Conservation (phyloP, 2,329 filamentous ascomycete genomes). For the Lecanicillium sp. region DNA sequence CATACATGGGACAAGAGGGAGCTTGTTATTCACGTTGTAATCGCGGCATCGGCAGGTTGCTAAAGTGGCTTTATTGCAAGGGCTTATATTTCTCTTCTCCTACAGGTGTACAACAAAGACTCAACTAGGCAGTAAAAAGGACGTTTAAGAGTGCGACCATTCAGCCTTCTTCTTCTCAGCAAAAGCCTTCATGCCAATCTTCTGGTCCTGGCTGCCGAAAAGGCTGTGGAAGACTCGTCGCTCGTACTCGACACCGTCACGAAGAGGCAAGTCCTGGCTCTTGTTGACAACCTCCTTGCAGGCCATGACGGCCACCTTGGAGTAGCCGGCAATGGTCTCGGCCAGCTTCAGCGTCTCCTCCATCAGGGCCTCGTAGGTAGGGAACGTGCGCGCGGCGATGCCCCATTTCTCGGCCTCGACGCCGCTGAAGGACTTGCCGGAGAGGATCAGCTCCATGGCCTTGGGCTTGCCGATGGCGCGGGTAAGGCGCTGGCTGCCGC, state of each 20-base stretch:
- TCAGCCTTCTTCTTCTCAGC: constrained; percentile 88
- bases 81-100: too few relatives aligned
- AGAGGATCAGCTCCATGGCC: constrained; percentile 88
- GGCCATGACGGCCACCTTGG: constrained; percentile 77
- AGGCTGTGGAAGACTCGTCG: constrained; percentile 84
- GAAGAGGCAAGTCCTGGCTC: constrained; percentile 82
- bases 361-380: constrained; percentile 72
- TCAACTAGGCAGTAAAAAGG: too few relatives aligned
- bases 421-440: constrained; percentile 76
- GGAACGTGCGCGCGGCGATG: constrained; percentile 75
- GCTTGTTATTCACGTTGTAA: too few relatives aligned
- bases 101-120: too few relatives aligned
- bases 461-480: constrained; percentile 74
- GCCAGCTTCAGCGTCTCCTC: constrained; percentile 76
- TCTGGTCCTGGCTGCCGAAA: constrained; percentile 94
- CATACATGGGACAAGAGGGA: too few relatives aligned
- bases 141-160: constrained; percentile 67
- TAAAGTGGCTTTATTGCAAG: too few relatives aligned
- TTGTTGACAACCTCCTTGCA: constrained; percentile 99
- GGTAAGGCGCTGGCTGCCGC: constrained; percentile 83
- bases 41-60: too few relatives aligned
- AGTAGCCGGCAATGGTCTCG: constrained; percentile 81
- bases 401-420: constrained; percentile 85
- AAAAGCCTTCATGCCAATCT: constrained; percentile 95
- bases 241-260: constrained; percentile 93